Evolutionary conservation across 495 filamentous ascomycete genomes (phyloP), one percentile per base, ranked within the genome.

Genomic region (Acidiella bohemica): DNA sequence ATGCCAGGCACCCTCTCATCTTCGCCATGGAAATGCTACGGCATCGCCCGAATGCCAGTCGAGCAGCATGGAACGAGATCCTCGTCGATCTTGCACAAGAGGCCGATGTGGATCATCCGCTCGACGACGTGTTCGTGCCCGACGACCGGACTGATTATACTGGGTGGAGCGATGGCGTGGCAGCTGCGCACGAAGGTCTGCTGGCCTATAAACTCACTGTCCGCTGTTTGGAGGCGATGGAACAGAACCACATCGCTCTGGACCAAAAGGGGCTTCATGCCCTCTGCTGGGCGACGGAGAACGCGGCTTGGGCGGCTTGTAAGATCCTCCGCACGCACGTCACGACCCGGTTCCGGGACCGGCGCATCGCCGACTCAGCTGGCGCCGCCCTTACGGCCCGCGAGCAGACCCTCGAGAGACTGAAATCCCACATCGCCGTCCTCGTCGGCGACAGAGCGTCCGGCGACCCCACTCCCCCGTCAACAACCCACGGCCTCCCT

Each of bases 41-140:
- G n/a, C n/a, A n/a, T 7, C 28, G 34, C 19, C 25, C 24, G 12
- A 12, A 26, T 12, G 24, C 13, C 14, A 24, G 32, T 13, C 8
- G 31, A 5, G n/a, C 22, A 5, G 30, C 69, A 2, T 75, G 71
- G 70, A 53, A 52, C 38, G 5, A 37, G 16, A 33, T 57, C 4
- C 39, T 55, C 6, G 19, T 20, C 6, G 41, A 32, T 16, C 46
- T 53, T 10, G 14, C 18, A 20, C 41, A 23, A 13, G 30, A 40
- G 13, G 30, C 24, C 31, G 3, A 36, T 37, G 34, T 30, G 36
- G 9, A 27, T 37, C 37, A 22, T 47, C 4, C n/a, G 19, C 25
- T 7, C 16, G 17, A 29, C 12, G 10, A n/a, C n/a, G n/a, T n/a
- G n/a, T n/a, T n/a, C n/a, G n/a, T n/a, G n/a, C n/a, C n/a, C n/a